Base-by-base conservation (phyloP, 2,329 filamentous ascomycete species). In the Ramularia endophylla region DNA sequence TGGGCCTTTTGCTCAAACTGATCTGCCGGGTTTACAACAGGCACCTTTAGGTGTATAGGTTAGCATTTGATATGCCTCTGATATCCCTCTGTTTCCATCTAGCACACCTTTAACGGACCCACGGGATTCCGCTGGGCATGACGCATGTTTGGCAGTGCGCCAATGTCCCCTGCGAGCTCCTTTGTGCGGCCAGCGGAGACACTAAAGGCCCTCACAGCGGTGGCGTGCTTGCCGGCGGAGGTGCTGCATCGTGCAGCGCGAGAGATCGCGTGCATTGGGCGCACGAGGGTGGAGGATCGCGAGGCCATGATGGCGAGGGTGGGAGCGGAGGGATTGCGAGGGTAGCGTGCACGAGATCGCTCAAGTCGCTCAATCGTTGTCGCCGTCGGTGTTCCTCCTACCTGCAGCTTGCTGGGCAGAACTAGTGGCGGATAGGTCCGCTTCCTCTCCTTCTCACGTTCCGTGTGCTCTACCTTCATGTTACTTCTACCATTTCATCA, bases 1-100 rank as follows among this genome's bases (percentile, higher is more conserved):
- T 94, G 85, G 55, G 85, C 80, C 72, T 90, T 92, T 63, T 85
- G 82, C 64, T 83, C 75, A 69, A 88, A 94, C 69, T 92, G 94
- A 75, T 97, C 92, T 51, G 86, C 78, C 27, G 90, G 89, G 70
- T 97, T 95, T 59, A 95, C 77, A 57, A 94, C 71, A 44, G 88
- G 85, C 16, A 74, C 84, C 61, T 25, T 25, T 25, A n/a, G n/a
- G n/a, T 11, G 22, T 11, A 25, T 25, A 6, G 22, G 6, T 25
- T 25, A 25, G 22, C 22, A 25, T 25, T 25, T 6, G 22, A 25
- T 25, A 6, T 25, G 22, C 22, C 22, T 25, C 6, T 6, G 22
- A 25, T 25, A 11, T 25, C n/a, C n/a, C n/a, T n/a, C n/a, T n/a
- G 22, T 6, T 11, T 25, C 22, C 22, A 25, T 6, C 11, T 25